Evolutionary conservation across 371 early-diverging fungal genomes (phyloP), one percentile per base, ranked within the genome.

Genomic region (Lichtheimia ornata): DNA sequence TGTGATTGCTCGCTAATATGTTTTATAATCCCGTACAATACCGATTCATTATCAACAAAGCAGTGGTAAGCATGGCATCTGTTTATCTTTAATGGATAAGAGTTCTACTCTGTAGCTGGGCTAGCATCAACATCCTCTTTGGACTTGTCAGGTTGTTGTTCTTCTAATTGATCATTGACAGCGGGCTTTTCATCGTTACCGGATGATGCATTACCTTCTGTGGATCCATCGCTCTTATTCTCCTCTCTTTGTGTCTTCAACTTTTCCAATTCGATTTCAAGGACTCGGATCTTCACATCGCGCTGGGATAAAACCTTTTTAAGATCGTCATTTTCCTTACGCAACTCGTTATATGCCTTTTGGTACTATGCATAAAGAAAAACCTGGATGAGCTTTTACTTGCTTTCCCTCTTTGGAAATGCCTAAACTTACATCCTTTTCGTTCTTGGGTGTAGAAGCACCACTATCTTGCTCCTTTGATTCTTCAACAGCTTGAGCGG

Each of bases 281-380:
- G 74, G 63, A 91, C 85, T 45, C 93, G 84, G 69, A 96, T 93
- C 69, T 89, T 86, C 49, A 86, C 85, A 56, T 94, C 94, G 56
- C 87, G 84, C 61, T 87, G 84, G 27, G 89, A 76, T 25, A 95
- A 45, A 55, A 84, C 76, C 67, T 84, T 84, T 81, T 93, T 94
- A 52, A 96, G 77, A 42, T 91, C 90, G 17, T 92, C 94, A 66
- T 91, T 93, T 69, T 94, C 94, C 63, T 91, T 89, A 35, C 83
- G 82, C 18, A 91, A 64, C 47, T 87, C 72, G 64, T 91, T 85
- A 64, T 88, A 91, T 2, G 88, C 88, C 44, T 90, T 89, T 72
- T 92, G 88, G 67, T 86, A 91, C 85, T 92, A 72, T 43, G 50
- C 22, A 30, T 15, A 52, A 20, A 53, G 50, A 11, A 5, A 47